Percentiles rank a stretch among this genome's conserved stretches.
phyloP scores from a whole-genome alignment of 2,329 filamentous ascomycete species.

The Blumeria graminis region DNA sequence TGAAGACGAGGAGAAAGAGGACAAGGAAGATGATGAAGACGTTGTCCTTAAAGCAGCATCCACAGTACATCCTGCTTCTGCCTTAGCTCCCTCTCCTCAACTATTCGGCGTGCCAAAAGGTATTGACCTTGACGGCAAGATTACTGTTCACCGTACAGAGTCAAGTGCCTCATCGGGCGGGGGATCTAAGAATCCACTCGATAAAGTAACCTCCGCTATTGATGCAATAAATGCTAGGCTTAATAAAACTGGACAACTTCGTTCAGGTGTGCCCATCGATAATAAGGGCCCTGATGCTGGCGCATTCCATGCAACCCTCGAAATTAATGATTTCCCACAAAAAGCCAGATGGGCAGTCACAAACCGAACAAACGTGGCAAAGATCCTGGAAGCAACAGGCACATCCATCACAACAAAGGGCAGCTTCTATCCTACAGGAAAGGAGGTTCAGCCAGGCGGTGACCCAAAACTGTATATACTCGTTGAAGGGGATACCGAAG shows the following conservation, averaged over 20 bases:
- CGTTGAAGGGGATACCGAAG: slow-evolving; percentile 89
- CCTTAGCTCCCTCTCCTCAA: slow-evolving; percentile 13
- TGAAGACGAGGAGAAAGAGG: slow-evolving; percentile 54
- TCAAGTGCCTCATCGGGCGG: slow-evolving; percentile 18
- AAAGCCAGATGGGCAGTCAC: slow-evolving; percentile 98
- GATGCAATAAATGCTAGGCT: slow-evolving; percentile 78
- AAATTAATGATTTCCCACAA: slow-evolving; percentile 98
- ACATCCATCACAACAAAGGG: slow-evolving; percentile 97
- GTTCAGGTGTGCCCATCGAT: slow-evolving; percentile 83
- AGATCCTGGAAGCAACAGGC: slow-evolving; percentile 84
- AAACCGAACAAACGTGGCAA: slow-evolving; percentile 92
- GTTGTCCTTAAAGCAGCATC: slow-evolving; percentile 45
- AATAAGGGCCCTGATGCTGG: slow-evolving; percentile 96
- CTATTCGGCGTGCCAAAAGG: slow-evolving; percentile 25
- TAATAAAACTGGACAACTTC: slow-evolving; percentile 69
- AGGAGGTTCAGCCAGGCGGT: slow-evolving; percentile 48
- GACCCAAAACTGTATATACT: slow-evolving; percentile 94
- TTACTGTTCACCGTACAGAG: slow-evolving; percentile 49
- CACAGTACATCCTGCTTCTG: slow-evolving; percentile 34
- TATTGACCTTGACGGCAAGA: slow-evolving; percentile 40
- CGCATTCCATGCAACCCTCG: slow-evolving; percentile 84
- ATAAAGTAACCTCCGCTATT: slow-evolving; percentile 75
- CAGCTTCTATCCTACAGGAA: slow-evolving; percentile 63
- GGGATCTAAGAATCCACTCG: slow-evolving; percentile 39
- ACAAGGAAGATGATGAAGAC: slow-evolving; percentile 43